phyloP scores from a whole-genome alignment of 1,284 basidiomycete species.

The Prillingera fragicola region DNA sequence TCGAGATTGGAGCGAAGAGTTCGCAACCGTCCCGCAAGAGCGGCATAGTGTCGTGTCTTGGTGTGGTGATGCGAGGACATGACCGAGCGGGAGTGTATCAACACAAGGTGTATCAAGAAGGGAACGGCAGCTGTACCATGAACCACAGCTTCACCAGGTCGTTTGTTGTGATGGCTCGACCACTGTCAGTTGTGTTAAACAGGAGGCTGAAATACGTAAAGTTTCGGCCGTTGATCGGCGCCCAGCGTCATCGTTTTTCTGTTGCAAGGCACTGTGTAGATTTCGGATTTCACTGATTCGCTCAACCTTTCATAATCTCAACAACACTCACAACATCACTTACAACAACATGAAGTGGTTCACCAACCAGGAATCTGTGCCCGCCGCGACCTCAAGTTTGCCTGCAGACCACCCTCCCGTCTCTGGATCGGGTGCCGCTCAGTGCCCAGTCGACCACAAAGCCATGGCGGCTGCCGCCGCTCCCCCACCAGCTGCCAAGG shows the following conservation, averaged over 20 bases:
- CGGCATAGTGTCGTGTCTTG: slow-evolving; percentile 45
- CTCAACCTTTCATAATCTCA: neutral
- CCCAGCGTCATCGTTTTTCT: neutral
- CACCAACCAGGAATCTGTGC: slow-evolving; percentile 25
- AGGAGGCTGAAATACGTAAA: neutral
- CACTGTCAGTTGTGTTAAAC: neutral
- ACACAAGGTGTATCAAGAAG: neutral
- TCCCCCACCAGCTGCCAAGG: no score
- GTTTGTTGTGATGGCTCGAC: no score
- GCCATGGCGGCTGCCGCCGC: slow-evolving; percentile 3
- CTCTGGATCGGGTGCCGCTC: slow-evolving; percentile 14
- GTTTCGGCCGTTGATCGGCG: neutral
- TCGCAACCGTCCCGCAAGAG: slow-evolving; percentile 37
- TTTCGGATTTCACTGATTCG: slow-evolving; percentile 1
- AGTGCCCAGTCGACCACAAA: slow-evolving; percentile 19
- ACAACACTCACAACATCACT: neutral
- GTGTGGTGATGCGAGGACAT: slow-evolving; percentile 27
- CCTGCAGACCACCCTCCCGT: slow-evolving; percentile 28
- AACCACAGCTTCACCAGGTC: neutral
- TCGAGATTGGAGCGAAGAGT: slow-evolving; percentile 35
- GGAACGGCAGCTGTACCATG: neutral
- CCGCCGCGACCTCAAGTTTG: slow-evolving; percentile 10
- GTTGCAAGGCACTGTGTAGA: no score
- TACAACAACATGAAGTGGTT: slow-evolving; percentile 33
- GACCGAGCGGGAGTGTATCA: neutral